Conservation (phyloP, 345 rosid genomes). For the Hevea brasiliensis region DNA sequence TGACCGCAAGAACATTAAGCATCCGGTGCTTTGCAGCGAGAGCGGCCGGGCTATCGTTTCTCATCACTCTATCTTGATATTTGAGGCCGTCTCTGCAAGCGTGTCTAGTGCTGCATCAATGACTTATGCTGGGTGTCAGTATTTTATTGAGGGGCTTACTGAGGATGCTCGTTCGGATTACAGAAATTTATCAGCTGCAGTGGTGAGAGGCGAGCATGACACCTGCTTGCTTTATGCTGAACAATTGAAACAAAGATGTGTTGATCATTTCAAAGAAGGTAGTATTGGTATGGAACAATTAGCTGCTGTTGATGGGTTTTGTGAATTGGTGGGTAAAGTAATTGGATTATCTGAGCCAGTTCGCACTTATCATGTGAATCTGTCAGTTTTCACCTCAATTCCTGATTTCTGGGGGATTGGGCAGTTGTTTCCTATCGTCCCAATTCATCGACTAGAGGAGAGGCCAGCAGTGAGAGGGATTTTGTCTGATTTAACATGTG, state of each 20-base stretch:
- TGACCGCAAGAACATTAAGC: slow-evolving; percentile 65
- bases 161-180: slow-evolving; percentile 73
- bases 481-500: slow-evolving; percentile 88
- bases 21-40: slow-evolving; percentile 82
- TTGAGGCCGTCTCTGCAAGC: slow-evolving; percentile 67
- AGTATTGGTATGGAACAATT: slow-evolving; percentile 69
- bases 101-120: slow-evolving; percentile 18
- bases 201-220: slow-evolving; percentile 60
- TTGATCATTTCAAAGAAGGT: slow-evolving; percentile 83
- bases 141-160: slow-evolving; percentile 47
- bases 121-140: slow-evolving; percentile 46
- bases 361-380: slow-evolving; percentile 74
- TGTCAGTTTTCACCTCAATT: slow-evolving; percentile 89
- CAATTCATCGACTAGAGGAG: slow-evolving; percentile 79
- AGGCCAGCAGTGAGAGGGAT: slow-evolving; percentile 69
- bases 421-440: slow-evolving; percentile 87
- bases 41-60: slow-evolving; percentile 93
- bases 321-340: slow-evolving; percentile 59
- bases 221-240: slow-evolving; percentile 65
- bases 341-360: slow-evolving; percentile 54
- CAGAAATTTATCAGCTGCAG: slow-evolving; percentile 49
- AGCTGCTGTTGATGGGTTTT: slow-evolving; percentile 81
- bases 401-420: slow-evolving; percentile 98
- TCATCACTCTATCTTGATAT: slow-evolving; percentile 78
- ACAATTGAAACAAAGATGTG: slow-evolving; percentile 74